phyloP scores from a whole-genome alignment of 768 basidiomycete genomes.

The Agaricus subrufescens region DNA sequence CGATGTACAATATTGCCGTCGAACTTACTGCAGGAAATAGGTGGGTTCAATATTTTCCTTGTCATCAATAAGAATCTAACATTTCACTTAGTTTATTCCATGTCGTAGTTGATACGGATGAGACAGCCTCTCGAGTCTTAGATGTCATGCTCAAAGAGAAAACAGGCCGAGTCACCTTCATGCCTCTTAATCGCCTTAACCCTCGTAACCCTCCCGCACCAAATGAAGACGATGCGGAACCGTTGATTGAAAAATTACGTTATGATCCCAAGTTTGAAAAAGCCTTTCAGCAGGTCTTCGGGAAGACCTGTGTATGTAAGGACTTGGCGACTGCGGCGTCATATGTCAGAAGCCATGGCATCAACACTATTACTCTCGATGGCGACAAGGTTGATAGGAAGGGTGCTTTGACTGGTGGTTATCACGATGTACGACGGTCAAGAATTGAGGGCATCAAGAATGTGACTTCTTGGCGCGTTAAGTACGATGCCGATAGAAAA shows the following conservation, averaged over 20 bases:
- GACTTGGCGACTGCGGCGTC: conserved; percentile 90
- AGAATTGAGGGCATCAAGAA: conserved; percentile 83
- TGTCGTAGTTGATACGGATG: conserved; percentile 95
- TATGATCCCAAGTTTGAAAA: conserved; percentile 68
- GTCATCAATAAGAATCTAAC: not conserved
- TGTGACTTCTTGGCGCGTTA: conserved; percentile 70
- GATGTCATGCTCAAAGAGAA: conserved; percentile 93
- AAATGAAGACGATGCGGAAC: conserved; percentile 73
- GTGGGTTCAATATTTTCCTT: conserved; percentile 31
- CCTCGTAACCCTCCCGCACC: conserved; percentile 64
- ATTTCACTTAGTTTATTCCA: conserved; percentile 75
- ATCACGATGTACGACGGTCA: conserved; percentile 86
- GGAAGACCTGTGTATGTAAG: conserved; percentile 93
- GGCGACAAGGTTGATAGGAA: conserved; percentile 98
- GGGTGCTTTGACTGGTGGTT: conserved; percentile 94
- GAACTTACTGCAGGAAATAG: conserved; percentile 96
- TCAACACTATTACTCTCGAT: conserved; percentile 96
- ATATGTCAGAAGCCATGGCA: conserved; percentile 90
- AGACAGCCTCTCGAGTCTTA: conserved; percentile 86
- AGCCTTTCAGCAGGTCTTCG: conserved; percentile 96
- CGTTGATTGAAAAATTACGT: conserved; percentile 76
- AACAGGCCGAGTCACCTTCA: conserved; percentile 93
- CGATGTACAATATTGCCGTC: conserved; percentile 86
- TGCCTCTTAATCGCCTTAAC: conserved; percentile 94
- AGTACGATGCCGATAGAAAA: conserved; percentile 60